Percentiles rank a stretch among this genome's conserved stretches.
Conservation (phyloP, 352 stramenopile species). For the Globisporangium paroecandrum region DNA sequence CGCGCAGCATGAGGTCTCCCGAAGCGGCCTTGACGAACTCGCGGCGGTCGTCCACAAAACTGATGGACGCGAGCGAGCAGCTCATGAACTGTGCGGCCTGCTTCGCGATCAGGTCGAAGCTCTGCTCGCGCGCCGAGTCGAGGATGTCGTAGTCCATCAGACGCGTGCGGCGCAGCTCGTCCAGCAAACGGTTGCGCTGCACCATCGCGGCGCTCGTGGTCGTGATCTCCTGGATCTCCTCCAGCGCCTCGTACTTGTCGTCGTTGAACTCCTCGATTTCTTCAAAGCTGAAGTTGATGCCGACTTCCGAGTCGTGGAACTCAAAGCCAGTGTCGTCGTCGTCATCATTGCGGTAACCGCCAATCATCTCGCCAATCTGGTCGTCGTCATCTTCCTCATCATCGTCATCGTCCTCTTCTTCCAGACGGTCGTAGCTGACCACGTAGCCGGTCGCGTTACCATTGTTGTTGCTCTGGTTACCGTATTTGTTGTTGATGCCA, state of each 20-base stretch:
- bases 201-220: constrained; percentile 20
- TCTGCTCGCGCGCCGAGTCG: constrained; percentile 46
- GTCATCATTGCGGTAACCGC: constrained; percentile 29
- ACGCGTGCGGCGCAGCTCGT: constrained; percentile 37
- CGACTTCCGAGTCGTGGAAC: constrained; percentile 22
- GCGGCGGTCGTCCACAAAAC: constrained; percentile 56
- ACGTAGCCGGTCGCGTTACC: background rate
- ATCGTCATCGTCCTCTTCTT: constrained; percentile 4
- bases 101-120: constrained; percentile 54
- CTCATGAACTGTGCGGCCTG: constrained; percentile 47
- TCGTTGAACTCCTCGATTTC: constrained; percentile 33
- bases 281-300: constrained; percentile 19
- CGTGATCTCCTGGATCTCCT: constrained; percentile 41
- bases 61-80: constrained; percentile 54
- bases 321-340: constrained; percentile 20
- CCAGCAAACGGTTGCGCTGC: constrained; percentile 18
- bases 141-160: constrained; percentile 55
- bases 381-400: constrained; percentile 27
- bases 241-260: constrained; percentile 24
- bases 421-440: background rate
- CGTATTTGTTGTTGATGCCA: background rate
- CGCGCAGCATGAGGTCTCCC: constrained; percentile 23
- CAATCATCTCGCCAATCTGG: constrained; percentile 12
- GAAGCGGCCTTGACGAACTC: constrained; percentile 62
- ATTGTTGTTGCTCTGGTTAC: constrained; percentile 2